Base-by-base conservation (phyloP, 2,329 filamentous ascomycete genomes). In the Aspergillus sp. region DNA sequence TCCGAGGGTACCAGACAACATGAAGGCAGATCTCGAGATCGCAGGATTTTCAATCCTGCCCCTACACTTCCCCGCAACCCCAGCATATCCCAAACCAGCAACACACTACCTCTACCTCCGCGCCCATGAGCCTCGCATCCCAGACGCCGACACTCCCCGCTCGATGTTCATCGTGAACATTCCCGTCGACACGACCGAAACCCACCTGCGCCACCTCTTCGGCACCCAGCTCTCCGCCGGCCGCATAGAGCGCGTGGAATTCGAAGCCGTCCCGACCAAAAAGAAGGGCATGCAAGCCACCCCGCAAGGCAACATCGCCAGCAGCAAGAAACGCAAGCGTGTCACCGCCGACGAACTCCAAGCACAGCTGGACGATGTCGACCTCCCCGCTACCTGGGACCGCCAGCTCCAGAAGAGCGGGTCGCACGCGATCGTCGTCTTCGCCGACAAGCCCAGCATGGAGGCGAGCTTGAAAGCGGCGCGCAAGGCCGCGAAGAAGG, bases 111-210 rank as follows among this genome's bases (percentile, higher is more conserved):
- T 98, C 70, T 97, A 97, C 79, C 79, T 98, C 58, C 91, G 91
- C 66, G 87, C 87, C 58, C 93, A 98, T 77, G 84, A 88, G 49
- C 92, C 94, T 62, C 91, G 90, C 78, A 84, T 91, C 43, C 87
- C 91, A 13, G 90, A 89, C 7, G 82, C 85, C 57, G 85, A 90
- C 75, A 90, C 94, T 68, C 80, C 86, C 15, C 88, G 93, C 68
- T 92, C 91, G 63, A 83, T 99, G 17, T 99, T 97, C 77, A 74
- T 96, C n/a, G 90, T 93, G 65, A 98, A 99, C 70, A 80, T 96
- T 0, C 95, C 95, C 6, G 82, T 89, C 64, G 93, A 97, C 72
- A 89, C 91, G 61, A 96, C 91, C 4, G 88, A 91, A 59, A 76
- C 82, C 1, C 91, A 93, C 69, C 83, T 98, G 45, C 88, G 91